phyloP scores from a whole-genome alignment of 108 stramenopile species.

The Cyclotella sp. region DNA sequence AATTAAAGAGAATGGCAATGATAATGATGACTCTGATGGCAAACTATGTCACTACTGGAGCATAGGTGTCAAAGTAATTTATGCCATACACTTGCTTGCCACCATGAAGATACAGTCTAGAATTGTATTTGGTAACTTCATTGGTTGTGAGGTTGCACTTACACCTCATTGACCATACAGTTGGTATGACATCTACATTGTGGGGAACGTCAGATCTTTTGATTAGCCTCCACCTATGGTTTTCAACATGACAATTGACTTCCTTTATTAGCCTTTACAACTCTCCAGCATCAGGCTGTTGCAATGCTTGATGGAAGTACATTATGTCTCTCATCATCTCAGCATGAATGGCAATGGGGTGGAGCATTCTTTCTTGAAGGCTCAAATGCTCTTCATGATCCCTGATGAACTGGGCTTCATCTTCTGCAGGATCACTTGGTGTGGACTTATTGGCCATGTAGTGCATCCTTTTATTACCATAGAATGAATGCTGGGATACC shows the following conservation, averaged over 20 bases:
- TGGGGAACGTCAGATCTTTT: not conserved
- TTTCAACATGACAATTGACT: not conserved
- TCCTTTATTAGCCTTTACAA: not conserved
- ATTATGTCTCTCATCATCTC: not conserved
- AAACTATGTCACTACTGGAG: conserved; percentile 43
- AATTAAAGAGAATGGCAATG: not conserved
- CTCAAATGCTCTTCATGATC: not conserved
- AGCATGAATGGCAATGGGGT: not conserved
- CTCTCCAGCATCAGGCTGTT: not conserved
- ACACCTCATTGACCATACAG: too few relatives aligned
- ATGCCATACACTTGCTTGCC: conserved; percentile 30
- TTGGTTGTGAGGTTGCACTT: not conserved
- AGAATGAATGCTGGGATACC: not conserved
- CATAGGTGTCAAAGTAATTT: conserved; percentile 34
- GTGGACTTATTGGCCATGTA: not conserved
- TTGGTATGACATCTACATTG: not conserved
- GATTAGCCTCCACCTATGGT: not conserved
- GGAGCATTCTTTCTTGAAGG: not conserved
- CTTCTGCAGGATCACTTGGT: not conserved
- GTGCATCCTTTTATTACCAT: not conserved
- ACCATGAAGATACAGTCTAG: not conserved
- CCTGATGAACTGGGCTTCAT: too few relatives aligned
- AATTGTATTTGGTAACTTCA: not conserved
- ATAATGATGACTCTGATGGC: conserved; percentile 12
- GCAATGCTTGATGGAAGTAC: not conserved